Conservation (phyloP, 2,329 filamentous ascomycete species). For the Madurella mycetomatis region DNA sequence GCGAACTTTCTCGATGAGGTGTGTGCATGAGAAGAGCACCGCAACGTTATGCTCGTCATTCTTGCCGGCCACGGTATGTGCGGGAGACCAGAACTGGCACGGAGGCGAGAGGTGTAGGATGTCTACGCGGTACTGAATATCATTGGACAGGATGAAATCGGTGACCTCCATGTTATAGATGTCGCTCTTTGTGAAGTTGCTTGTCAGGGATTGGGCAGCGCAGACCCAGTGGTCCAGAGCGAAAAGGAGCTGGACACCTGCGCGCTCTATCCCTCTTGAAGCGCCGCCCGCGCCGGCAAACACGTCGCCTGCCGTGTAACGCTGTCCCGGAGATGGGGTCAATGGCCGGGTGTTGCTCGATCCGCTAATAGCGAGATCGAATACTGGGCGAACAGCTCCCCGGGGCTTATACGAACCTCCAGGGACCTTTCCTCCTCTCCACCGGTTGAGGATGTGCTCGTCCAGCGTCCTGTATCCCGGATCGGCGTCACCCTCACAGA, state of each 20-base stretch:
- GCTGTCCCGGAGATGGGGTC: constrained; percentile 33
- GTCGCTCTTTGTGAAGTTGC: constrained; percentile 52
- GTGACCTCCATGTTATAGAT: constrained; percentile 47
- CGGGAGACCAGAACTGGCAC: constrained; percentile 71
- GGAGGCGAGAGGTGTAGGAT: constrained; percentile 72
- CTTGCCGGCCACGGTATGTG: constrained; percentile 56
- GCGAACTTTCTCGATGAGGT: constrained; percentile 52
- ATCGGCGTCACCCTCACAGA: constrained; percentile 27
- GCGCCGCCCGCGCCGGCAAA: constrained; percentile 72
- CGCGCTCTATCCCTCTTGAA: constrained; percentile 56
- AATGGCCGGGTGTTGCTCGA: neutral
- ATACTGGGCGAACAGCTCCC: constrained; percentile 18
- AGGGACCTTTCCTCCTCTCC: constrained; percentile 36
- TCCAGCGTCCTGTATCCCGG: constrained; percentile 28
- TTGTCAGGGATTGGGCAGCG: constrained; percentile 54
- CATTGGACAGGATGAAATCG: constrained; percentile 42
- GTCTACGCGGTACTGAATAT: constrained; percentile 47
- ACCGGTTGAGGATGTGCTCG: constrained; percentile 31
- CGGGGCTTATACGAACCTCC: constrained; percentile 38
- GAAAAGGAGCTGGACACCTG: constrained; percentile 55
- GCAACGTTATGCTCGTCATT: constrained; percentile 66
- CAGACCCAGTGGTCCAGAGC: constrained; percentile 59
- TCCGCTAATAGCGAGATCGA: constrained; percentile 26
- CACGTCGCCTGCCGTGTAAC: constrained; percentile 65
- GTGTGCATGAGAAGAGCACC: constrained; percentile 48